Evolutionary conservation across 2,329 filamentous ascomycete species (phyloP), one percentile per base, ranked within the genome.

Genomic region (Stagonosporopsis rhizophila): DNA sequence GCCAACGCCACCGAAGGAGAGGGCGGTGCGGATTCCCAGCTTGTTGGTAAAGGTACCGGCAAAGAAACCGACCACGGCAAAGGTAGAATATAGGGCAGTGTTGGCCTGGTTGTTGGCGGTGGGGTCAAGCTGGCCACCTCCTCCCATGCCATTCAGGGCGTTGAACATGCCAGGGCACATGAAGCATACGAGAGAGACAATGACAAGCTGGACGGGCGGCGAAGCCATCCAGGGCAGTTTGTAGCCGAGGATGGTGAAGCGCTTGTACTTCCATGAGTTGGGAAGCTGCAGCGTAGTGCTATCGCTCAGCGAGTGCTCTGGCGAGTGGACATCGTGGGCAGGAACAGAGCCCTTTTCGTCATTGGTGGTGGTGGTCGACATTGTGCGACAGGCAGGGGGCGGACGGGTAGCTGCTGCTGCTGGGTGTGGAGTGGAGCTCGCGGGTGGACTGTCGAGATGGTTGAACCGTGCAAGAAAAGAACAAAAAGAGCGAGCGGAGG

Each of bases 31-130:
- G 59, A 92, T 84, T 52, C 90, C 91, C 50, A 92, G 81, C 61
- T 84, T 85, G 79, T 95, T 95, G 78, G 89, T 88, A 69, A 93
- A 84, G 48, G 89, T 93, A 52, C 85, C 86, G 42, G 85, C 85
- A 60, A 87, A 85, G 79, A 87, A 87, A 15, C 85, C 85, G 12
- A 87, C 80, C 2, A 87, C 82, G 54, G 85, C 85, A 71, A 92
- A 91, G 32, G 87, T 89, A 60, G 86, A 86, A 78, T 92, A 91
- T 46, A 92, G 77, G 20, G 89, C 89, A 4, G 86, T 87, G 72
- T 86, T 89, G 67, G 89, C 86, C 65, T 88, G 83, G 73, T 89
- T 88, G 65, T 85, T 81, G 53, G 84, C 87, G 22, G 79, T 82
- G 6, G 75, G 62, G 56, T 80, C 76, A 44, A 81, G 66, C 71